A percentile compares a stretch with the other conserved stretches of the same genome.
phyloP scores from a whole-genome alignment of 257 asterid species.

The Ocimum tenuiflorum region DNA sequence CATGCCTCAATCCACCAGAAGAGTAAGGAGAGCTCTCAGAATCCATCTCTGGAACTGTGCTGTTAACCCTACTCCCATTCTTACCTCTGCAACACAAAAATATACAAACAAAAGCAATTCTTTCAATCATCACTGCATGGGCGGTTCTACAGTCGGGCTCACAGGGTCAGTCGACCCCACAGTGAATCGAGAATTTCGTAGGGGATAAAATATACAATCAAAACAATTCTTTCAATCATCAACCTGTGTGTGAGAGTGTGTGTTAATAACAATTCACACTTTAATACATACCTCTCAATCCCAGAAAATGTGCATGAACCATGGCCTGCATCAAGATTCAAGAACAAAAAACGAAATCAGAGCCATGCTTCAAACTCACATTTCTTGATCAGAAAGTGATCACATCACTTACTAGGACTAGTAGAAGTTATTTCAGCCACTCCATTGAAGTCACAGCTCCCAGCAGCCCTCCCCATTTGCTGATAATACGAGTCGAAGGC shows the following conservation, averaged over 20 bases:
- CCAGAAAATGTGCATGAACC: conserved; percentile 54
- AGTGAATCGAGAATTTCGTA: too few relatives aligned
- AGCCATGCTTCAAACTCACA: not conserved
- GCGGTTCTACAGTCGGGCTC: too few relatives aligned
- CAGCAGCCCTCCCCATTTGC: conserved; percentile 47
- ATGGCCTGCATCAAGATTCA: conserved; percentile 44
- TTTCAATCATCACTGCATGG: not conserved
- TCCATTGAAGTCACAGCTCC: conserved; percentile 71
- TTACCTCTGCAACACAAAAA: conserved; percentile 26
- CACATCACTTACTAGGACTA: conserved; percentile 44
- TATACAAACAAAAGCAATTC: not conserved
- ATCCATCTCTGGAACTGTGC: conserved; percentile 55
- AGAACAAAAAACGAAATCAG: not conserved
- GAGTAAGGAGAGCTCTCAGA: conserved; percentile 43
- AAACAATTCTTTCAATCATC: too few relatives aligned
- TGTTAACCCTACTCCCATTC: conserved; percentile 41
- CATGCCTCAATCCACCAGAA: conserved; percentile 7
- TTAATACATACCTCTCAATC: conserved; percentile 44
- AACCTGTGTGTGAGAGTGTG: too few relatives aligned
- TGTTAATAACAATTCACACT: not conserved
- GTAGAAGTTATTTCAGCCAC: conserved; percentile 65
- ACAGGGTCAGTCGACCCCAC: too few relatives aligned
- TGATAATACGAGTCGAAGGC: conserved; percentile 63
- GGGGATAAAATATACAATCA: too few relatives aligned
- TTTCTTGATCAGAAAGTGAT: not conserved